Conservation (phyloP, 179 eudicot genomes). For the Heliamphora pulchella region DNA sequence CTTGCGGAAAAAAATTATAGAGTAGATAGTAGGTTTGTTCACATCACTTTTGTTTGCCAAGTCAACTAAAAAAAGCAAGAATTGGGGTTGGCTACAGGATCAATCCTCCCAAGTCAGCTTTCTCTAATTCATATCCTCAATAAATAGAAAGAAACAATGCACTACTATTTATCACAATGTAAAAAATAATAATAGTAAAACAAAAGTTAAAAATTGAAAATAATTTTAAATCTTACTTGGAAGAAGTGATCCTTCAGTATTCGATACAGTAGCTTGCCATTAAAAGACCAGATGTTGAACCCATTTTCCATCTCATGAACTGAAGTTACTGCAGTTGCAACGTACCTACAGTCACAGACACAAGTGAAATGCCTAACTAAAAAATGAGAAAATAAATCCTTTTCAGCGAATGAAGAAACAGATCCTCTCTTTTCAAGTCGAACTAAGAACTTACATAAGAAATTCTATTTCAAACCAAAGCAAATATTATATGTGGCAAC, state of each 20-base stretch:
- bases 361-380: neutral
- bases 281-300: conserved; percentile 80
- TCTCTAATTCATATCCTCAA: neutral
- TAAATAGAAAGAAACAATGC: neutral
- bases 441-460: too few relatives aligned
- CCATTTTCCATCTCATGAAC: conserved; percentile 97
- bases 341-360: conserved; percentile 42
- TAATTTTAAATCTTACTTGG: conserved; percentile 43
- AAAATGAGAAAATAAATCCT: neutral
- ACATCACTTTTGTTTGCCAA: too few relatives aligned
- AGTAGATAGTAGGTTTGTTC: too few relatives aligned
- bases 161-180: neutral
- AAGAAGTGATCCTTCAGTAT: conserved; percentile 81
- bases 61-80: neutral
- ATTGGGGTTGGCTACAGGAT: neutral
- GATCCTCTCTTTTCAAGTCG: neutral
- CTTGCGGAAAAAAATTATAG: too few relatives aligned
- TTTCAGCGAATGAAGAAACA: conserved; percentile 1
- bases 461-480: neutral
- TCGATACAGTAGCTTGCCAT: conserved; percentile 70
- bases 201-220: neutral
- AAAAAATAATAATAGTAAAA: neutral
- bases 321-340: conserved; percentile 73
- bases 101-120: neutral
- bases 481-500: neutral